Base-by-base conservation (phyloP, 805 yeast species). In the Kazachstania kunashirensis region DNA sequence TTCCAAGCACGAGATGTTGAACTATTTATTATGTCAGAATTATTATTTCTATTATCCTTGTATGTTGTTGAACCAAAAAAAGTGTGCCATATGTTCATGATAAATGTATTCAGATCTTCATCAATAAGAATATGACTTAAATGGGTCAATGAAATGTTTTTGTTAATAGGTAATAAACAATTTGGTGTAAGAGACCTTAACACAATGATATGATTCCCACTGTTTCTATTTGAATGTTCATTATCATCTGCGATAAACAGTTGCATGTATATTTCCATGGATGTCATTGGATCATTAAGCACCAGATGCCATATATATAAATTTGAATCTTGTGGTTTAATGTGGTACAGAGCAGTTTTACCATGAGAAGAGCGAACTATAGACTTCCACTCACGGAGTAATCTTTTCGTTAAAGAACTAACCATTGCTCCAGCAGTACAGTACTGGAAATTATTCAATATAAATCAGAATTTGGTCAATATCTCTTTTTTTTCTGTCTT, bases 241-340 rank as follows among this genome's bases (percentile, higher is more conserved):
- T 12, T 14, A 9, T n/a, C 14, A 13, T 25, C 27, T 11, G 23
- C 4, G 14, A 56, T 45, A 29, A 39, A 53, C 2, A 55, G 35
- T 25, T 53, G 31, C 13, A 52, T 31, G 37, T 52, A 57, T 6
- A 55, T 23, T 33, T 57, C 59, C 23, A 36, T 18, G 4, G 19
- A 38, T 2, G 42, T 38, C 3, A 15, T 14, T 9, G 52, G 52
- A 16, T 51, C 50, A 14, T 31, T 34, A 5, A 57, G 16, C 1
- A 55, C 52, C 20, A 57, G 35, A 41, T 57, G 57, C 63, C 63
- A 58, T 6, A 57, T 36, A 31, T 50, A 54, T n/a, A 53, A 28
- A 36, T 58, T 53, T 2, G 57, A 46, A 26, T 58, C 63, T 34
- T 57, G 60, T 19, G 63, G 63, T 34, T 46, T 49, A 19, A 57